phyloP scores from a whole-genome alignment of 1,139 yeast genomes.

The Pichia inconspicua region DNA sequence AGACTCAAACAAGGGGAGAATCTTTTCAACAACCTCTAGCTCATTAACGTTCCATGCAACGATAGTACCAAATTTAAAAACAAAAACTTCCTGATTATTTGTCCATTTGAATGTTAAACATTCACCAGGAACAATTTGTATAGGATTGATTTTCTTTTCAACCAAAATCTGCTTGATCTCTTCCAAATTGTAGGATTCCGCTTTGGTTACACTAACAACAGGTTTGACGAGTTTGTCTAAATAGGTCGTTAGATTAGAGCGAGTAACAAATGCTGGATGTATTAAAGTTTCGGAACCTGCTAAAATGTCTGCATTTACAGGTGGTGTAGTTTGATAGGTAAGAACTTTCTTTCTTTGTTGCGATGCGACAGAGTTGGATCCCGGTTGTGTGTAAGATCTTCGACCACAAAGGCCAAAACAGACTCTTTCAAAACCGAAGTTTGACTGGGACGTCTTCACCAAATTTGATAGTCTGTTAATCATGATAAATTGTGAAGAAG shows the following conservation, averaged over 20 bases:
- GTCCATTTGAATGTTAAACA: slow-evolving; percentile 40
- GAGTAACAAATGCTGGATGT: slow-evolving; percentile 16
- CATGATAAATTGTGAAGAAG: not conserved
- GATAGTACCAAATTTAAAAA: slow-evolving; percentile 64
- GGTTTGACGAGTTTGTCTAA: slow-evolving; percentile 29
- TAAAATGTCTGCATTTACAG: not conserved
- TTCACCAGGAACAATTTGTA: slow-evolving; percentile 55
- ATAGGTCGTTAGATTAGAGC: slow-evolving; percentile 12
- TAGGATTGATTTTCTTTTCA: slow-evolving; percentile 31
- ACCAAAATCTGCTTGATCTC: slow-evolving; percentile 32
- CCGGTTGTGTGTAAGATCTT: not conserved
- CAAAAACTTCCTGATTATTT: slow-evolving; percentile 34
- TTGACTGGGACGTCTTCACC: not conserved
- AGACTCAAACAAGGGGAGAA: slow-evolving; percentile 38
- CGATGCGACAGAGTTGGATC: slow-evolving; percentile 5
- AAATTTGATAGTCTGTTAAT: not conserved
- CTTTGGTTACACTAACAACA: slow-evolving; percentile 61
- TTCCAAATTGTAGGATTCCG: slow-evolving; percentile 58
- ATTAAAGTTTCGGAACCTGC: slow-evolving; percentile 8
- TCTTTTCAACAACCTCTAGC: slow-evolving; percentile 31
- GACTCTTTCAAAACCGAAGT: not conserved
- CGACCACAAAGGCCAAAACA: not conserved
- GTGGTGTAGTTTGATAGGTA: slow-evolving; percentile 3
- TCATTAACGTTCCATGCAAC: slow-evolving; percentile 80
- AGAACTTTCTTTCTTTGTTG: slow-evolving; percentile 12